These are phyloP conservation scores for Saturnispora silvae DNA, from an alignment of 805 yeast species.

Conservation along the genomic window DNA sequence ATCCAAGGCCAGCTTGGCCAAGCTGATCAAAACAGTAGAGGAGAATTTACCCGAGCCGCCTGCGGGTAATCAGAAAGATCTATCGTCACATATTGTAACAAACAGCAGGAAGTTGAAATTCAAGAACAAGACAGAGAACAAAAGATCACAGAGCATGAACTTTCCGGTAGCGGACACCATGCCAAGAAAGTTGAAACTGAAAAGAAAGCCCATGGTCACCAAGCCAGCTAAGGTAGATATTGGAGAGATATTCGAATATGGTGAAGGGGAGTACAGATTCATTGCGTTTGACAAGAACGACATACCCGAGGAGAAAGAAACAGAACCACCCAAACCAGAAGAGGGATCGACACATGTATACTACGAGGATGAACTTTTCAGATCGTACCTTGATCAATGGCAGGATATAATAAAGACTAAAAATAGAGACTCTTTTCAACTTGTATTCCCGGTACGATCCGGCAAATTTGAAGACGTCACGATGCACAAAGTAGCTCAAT, in stretches of 20 bases:
- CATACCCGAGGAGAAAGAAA: constrained; percentile 3
- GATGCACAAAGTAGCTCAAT: constrained; percentile 9
- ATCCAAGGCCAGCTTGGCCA: not conserved
- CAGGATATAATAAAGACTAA: constrained; percentile 14
- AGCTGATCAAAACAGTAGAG: not conserved
- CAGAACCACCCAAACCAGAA: not conserved
- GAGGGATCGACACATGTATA: constrained; percentile 2
- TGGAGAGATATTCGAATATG: constrained; percentile 22
- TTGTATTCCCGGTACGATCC: constrained; percentile 18
- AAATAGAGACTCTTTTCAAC: constrained; percentile 2
- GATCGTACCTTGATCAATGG: constrained; percentile 22
- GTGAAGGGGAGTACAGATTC: constrained; percentile 29
- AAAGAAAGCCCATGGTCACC: not conserved
- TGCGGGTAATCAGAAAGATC: too few species aligned
- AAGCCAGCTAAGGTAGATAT: not conserved
- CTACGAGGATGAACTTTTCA: constrained; percentile 10
- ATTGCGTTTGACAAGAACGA: constrained; percentile 24
- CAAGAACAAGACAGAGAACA: not conserved
- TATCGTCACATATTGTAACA: not conserved
- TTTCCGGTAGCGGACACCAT: not conserved
- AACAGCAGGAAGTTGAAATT: not conserved
- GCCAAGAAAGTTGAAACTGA: constrained; percentile 1
- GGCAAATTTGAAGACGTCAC: constrained; percentile 12
- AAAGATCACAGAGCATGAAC: not conserved
- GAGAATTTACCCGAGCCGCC: not conserved